A percentile compares a stretch with the other conserved stretches of the same genome.
phyloP scores from a whole-genome alignment of 345 rosid species.

The Moricandia moricandioides region DNA sequence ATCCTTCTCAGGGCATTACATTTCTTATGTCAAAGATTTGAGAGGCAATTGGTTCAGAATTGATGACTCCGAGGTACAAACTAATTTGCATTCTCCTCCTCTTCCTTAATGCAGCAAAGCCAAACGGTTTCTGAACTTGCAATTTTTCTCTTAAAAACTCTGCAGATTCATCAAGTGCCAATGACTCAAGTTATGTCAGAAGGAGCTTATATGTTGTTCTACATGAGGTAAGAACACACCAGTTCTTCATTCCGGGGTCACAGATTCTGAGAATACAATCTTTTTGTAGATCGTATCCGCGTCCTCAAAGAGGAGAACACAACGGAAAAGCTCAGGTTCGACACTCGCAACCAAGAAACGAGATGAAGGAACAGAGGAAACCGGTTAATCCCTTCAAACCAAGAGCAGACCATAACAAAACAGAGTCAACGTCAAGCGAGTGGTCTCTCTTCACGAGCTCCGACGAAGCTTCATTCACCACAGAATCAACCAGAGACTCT shows the following conservation, averaged over 20 bases:
- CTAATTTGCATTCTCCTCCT: not conserved
- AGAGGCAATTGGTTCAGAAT: constrained; percentile 75
- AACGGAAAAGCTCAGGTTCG: constrained; percentile 41
- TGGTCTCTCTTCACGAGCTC: constrained; percentile 90
- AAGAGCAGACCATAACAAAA: constrained; percentile 30
- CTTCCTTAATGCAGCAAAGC: not conserved
- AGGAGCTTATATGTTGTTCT: constrained; percentile 87
- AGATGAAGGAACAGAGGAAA: constrained; percentile 46
- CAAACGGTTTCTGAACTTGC: not conserved
- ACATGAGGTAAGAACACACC: constrained; percentile 55
- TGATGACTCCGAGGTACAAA: constrained; percentile 69
- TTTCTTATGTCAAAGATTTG: constrained; percentile 69
- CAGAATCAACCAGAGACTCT: constrained; percentile 87
- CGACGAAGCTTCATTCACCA: constrained; percentile 85
- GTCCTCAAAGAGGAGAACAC: constrained; percentile 46
- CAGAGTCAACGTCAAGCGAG: constrained; percentile 74
- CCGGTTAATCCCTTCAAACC: constrained; percentile 29
- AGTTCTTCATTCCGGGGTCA: not conserved
- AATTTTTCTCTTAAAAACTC: not conserved
- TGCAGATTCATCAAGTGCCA: constrained; percentile 67
- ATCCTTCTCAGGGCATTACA: constrained; percentile 81
- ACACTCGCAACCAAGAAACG: constrained; percentile 36
- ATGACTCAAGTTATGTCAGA: constrained; percentile 89
- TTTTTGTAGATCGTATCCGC: constrained; percentile 58
- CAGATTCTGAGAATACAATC: not conserved